Percentiles rank a stretch among this genome's conserved stretches.
These are phyloP conservation scores for Whalleya microplaca DNA, from an alignment of 2,329 filamentous ascomycete genomes.

Conservation along the genomic window DNA sequence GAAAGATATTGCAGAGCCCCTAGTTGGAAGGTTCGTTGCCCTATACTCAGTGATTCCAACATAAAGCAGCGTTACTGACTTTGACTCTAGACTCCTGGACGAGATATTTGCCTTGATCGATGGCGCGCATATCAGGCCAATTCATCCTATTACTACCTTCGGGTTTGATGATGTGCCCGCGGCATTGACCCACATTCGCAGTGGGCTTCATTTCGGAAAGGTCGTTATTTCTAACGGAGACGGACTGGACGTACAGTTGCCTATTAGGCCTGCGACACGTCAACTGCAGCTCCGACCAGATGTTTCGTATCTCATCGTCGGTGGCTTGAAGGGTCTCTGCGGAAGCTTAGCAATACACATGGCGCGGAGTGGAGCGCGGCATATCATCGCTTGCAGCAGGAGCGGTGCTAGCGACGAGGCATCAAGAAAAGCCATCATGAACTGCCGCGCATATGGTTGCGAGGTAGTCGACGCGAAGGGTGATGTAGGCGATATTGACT, in stretches of 20 bases:
- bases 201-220: constrained; percentile 44
- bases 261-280: constrained; percentile 20
- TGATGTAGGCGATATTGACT: constrained; percentile 22
- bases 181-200: constrained; percentile 38
- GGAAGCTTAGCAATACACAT: constrained; percentile 40
- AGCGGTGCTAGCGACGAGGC: constrained; percentile 37
- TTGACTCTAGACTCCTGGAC: constrained; percentile 1
- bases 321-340: constrained; percentile 43
- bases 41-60: too few species aligned
- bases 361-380: constrained; percentile 37
- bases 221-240: constrained; percentile 36
- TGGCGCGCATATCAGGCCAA: constrained; percentile 31
- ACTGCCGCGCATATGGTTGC: too few species aligned
- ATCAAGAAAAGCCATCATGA: too few species aligned
- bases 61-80: not conserved
- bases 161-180: constrained; percentile 33
- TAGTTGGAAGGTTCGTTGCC: constrained; percentile 1
- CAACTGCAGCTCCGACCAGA: constrained; percentile 26
- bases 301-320: constrained; percentile 42
- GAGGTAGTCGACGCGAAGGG: constrained; percentile 1
- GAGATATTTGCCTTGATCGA: constrained; percentile 20
- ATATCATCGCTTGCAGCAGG: constrained; percentile 36
- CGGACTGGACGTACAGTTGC: constrained; percentile 29
- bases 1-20: not conserved
- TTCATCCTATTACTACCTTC: constrained; percentile 35